These are phyloP conservation scores for Torrubiellomyces zombiae DNA, from an alignment of 2,329 filamentous ascomycete genomes.

Conservation along the genomic window DNA sequence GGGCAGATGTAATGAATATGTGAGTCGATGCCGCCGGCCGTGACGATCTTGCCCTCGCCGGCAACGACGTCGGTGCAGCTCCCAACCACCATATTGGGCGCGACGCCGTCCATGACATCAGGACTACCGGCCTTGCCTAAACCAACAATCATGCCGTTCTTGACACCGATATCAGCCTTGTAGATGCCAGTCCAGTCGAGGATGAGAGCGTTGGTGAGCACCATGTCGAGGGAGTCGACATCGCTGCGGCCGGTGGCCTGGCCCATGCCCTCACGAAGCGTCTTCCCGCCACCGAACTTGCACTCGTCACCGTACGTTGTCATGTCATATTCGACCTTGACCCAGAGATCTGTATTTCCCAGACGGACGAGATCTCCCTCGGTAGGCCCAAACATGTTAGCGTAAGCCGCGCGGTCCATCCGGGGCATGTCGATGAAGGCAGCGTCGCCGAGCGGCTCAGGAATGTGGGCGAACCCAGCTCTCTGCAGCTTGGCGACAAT, in stretches of 20 bases:
- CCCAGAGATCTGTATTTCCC: constrained; percentile 75
- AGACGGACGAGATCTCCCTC: constrained; percentile 72
- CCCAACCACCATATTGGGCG: constrained; percentile 63
- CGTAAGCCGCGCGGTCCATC: constrained; percentile 67
- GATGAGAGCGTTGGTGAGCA: constrained; percentile 78
- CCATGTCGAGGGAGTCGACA: constrained; percentile 60
- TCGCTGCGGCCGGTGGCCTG: constrained; percentile 67
- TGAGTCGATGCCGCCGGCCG: constrained; percentile 74
- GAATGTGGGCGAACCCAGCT: constrained; percentile 63
- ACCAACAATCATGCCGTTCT: constrained; percentile 67
- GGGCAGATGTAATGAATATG: constrained; percentile 95
- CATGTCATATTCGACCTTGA: constrained; percentile 74
- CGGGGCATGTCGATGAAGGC: constrained; percentile 43
- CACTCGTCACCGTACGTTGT: constrained; percentile 86
- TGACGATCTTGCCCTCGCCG: constrained; percentile 78
- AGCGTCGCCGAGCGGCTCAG: constrained; percentile 42
- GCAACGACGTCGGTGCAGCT: constrained; percentile 85
- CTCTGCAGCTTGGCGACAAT: constrained; percentile 51
- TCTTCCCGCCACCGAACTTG: constrained; percentile 89
- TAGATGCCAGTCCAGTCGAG: constrained; percentile 87
- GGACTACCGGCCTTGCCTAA: constrained; percentile 94
- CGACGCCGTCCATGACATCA: constrained; percentile 87
- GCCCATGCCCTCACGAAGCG: constrained; percentile 86
- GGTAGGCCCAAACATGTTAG: constrained; percentile 83
- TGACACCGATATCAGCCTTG: constrained; percentile 93